Evolutionary conservation across 768 basidiomycete species (phyloP), one percentile per base, ranked within the genome.

Genomic region (Crepidotus variabilis): DNA sequence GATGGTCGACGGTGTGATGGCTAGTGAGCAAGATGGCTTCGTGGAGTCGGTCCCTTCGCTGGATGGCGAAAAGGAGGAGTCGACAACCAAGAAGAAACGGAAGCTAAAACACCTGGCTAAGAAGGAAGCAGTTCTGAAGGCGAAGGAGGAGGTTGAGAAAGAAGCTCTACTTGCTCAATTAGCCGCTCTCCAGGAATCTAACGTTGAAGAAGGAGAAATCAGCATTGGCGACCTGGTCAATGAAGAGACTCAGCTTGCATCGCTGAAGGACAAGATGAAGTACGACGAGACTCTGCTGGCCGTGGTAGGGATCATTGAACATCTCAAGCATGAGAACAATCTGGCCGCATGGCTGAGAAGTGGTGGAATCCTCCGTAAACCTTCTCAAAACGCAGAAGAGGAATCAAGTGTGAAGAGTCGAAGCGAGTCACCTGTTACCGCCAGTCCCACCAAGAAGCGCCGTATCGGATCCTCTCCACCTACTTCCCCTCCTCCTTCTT

Each of bases 281-380:
- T 76, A 74, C 60, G 88, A 90, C 66, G 70, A 72, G 48, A 85
- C 78, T 0, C 73, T 88, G 11, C 76, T 91, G 1, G 87, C 85
- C 0, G 78, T 89, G 10, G 71, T 90, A 13, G 89, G 89, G 7
- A 72, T 90, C 13, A 69, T 91, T 21, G 85, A 88, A 48, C 73
- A 70, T 13, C 59, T 85, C 13, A 86, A 83, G 66, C 52, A 62
- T 49, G 81, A 90, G 69, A 75, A 70, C 54, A 90, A 86, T 60
- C 79, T 90, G 21, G 83, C 87, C 0, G 81, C 77, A 18, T 90
- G 89, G 89, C 75, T 89, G 54, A 75, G 78, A 16, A 61, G 65
- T 24, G 86, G 86, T 1, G 85, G 85, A 0, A 68, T 87, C 20
- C 36, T 69, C 16, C 54, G 51, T 2, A 56, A 58, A 9, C 36